Conservation (phyloP, 2,329 filamentous ascomycete genomes). For the Sordariomycetes sp. region DNA sequence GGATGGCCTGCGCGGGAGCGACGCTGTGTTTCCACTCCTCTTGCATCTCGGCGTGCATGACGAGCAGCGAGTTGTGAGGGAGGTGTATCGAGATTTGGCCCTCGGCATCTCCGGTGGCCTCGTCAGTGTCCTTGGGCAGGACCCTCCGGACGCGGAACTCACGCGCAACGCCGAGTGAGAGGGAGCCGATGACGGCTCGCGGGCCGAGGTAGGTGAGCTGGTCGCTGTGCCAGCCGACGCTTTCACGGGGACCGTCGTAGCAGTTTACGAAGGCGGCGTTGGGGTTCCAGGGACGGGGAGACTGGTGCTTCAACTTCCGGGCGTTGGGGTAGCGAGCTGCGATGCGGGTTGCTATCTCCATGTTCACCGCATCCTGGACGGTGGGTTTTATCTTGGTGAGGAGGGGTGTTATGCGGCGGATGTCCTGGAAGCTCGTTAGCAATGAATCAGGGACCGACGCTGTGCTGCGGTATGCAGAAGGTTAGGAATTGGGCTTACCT, state of each 20-base stretch:
- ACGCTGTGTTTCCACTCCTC: conserved; percentile 94
- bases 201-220: conserved; percentile 90
- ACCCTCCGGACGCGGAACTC: conserved; percentile 83
- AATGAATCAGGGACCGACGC: background rate
- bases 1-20: conserved; percentile 61
- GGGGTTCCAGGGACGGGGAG: conserved; percentile 61
- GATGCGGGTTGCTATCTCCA: conserved; percentile 64
- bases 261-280: conserved; percentile 95
- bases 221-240: conserved; percentile 86
- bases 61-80: conserved; percentile 82
- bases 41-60: conserved; percentile 98
- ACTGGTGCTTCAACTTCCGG: conserved; percentile 69
- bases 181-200: conserved; percentile 74
- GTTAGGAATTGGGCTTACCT: conserved; percentile 23
- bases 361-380: conserved; percentile 69
- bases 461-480: background rate
- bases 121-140: conserved; percentile 42
- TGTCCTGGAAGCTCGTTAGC: conserved; percentile 38
- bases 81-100: conserved; percentile 90
- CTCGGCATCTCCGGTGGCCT: conserved; percentile 47
- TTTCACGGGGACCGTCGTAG: conserved; percentile 72
- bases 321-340: conserved; percentile 54
- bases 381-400: conserved; percentile 58
- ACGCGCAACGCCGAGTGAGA: conserved; percentile 84
- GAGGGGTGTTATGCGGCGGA: conserved; percentile 65